A percentile compares a stretch with the other conserved stretches of the same genome.
Conservation (phyloP, 2,329 filamentous ascomycete species). For the Sordariomycetes sp. region DNA sequence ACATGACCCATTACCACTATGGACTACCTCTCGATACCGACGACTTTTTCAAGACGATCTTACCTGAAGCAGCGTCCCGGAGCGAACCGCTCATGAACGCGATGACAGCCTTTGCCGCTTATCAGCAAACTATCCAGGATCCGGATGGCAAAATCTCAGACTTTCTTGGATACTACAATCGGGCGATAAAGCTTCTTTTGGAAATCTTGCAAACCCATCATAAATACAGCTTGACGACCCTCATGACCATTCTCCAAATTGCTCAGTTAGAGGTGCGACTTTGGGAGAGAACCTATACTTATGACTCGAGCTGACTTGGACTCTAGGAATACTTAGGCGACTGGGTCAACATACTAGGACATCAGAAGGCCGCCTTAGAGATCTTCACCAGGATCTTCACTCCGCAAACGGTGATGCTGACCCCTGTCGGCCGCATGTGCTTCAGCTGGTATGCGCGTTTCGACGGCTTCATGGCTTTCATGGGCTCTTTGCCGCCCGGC, state of each 20-base stretch:
- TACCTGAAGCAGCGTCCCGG: conserved; percentile 63
- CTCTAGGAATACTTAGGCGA: conserved; percentile 84
- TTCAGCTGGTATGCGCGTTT: conserved; percentile 88
- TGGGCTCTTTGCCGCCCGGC: conserved; percentile 68
- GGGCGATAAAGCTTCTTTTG: conserved; percentile 70
- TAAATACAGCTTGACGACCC: conserved; percentile 61
- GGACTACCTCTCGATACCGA: conserved; percentile 62
- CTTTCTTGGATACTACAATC: conserved; percentile 86
- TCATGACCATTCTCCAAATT: conserved; percentile 83
- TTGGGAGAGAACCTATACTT: background rate
- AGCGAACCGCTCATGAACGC: conserved; percentile 79
- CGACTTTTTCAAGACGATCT: conserved; percentile 63
- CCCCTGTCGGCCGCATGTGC: conserved; percentile 61
- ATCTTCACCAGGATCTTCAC: conserved; percentile 73
- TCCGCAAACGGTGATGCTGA: conserved; percentile 63
- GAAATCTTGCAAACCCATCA: conserved; percentile 62
- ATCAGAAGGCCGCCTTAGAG: conserved; percentile 81
- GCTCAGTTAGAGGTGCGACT: conserved; percentile 78
- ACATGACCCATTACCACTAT: conserved; percentile 77
- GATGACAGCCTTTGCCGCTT: conserved; percentile 79
- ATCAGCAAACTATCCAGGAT: conserved; percentile 67
- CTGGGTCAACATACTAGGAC: conserved; percentile 87
- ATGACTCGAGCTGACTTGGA: too few relatives aligned
- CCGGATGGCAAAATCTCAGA: conserved; percentile 66
- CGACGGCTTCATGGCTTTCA: conserved; percentile 74